Evolutionary conservation across 2,329 filamentous ascomycete species (phyloP).

Genomic region (Trichoderma koningiopsis): DNA sequence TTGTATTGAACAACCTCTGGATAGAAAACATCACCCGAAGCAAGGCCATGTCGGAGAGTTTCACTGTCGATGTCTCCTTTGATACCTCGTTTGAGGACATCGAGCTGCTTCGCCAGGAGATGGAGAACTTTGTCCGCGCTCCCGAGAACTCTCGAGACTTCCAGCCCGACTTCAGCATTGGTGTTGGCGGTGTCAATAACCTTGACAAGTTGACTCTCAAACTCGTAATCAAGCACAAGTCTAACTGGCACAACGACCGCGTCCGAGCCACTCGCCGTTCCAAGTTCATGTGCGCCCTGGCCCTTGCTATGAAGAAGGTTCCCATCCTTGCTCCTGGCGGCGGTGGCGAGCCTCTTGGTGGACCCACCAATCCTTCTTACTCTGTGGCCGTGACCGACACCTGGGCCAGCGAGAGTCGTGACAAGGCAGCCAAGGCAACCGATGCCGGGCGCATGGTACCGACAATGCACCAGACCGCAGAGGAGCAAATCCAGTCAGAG

Average conservation of each 20-base stretch:
- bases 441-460: constrained; percentile 69
- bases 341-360: constrained; percentile 62
- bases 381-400: constrained; percentile 73
- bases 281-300: constrained; percentile 95
- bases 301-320: constrained; percentile 80
- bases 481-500: constrained; percentile 42
- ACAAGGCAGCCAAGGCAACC: constrained; percentile 60
- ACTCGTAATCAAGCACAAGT: constrained; percentile 88
- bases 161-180: constrained; percentile 77
- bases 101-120: constrained; percentile 78
- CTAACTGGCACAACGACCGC: constrained; percentile 85
- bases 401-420: constrained; percentile 65
- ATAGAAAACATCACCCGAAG: constrained; percentile 92
- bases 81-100: constrained; percentile 89
- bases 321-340: constrained; percentile 83
- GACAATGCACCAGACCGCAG: constrained; percentile 33
- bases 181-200: constrained; percentile 76
- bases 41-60: constrained; percentile 85
- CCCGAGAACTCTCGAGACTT: constrained; percentile 91
- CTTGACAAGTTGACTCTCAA: constrained; percentile 86
- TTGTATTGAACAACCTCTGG: constrained; percentile 88
- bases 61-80: constrained; percentile 79
- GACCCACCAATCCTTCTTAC: constrained; percentile 76
- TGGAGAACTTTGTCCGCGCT: constrained; percentile 79
- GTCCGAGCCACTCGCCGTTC: constrained; percentile 79